A percentile compares a stretch with the other conserved stretches of the same genome.
Evolutionary conservation across 345 rosid species (phyloP).

Genomic region (Isatis tinctoria): DNA sequence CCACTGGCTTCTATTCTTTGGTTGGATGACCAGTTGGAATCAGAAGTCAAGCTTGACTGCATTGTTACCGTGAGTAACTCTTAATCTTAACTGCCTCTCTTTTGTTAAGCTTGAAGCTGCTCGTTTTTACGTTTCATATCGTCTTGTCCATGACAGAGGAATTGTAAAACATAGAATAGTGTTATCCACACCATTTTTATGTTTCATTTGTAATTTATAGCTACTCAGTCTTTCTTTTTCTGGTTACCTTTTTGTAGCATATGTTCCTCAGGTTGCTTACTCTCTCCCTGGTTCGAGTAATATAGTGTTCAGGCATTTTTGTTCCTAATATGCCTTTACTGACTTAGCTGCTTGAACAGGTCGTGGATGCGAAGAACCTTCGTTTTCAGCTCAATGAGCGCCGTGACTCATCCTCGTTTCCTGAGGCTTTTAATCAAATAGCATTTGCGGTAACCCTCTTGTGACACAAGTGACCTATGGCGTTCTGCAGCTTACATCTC

Average conservation of each 20-base stretch:
- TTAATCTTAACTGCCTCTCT: not conserved
- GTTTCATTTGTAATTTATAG: not conserved
- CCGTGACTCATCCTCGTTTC: conserved; percentile 60
- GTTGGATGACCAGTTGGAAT: conserved; percentile 94
- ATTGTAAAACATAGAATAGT: not conserved
- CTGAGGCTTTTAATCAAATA: conserved; percentile 88
- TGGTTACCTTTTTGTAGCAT: not conserved
- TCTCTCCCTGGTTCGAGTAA: not conserved
- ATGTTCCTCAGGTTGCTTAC: not conserved
- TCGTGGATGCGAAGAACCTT: conserved; percentile 95
- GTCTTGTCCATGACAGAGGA: not conserved
- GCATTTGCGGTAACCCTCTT: conserved; percentile 73
- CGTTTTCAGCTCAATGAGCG: conserved; percentile 60
- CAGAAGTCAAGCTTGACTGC: conserved; percentile 86
- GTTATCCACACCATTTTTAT: not conserved
- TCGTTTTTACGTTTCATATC: not conserved
- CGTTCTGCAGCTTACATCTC: not conserved
- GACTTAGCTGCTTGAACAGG: conserved; percentile 45
- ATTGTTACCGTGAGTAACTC: conserved; percentile 63
- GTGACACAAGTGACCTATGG: not conserved
- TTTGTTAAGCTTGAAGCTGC: not conserved
- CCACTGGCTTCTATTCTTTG: conserved; percentile 91
- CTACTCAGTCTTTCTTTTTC: not conserved
- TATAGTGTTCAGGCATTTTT: not conserved
- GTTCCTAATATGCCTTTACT: not conserved